Conservation (phyloP, 73 alveolate genomes). For the Paramecium biaurelia region DNA sequence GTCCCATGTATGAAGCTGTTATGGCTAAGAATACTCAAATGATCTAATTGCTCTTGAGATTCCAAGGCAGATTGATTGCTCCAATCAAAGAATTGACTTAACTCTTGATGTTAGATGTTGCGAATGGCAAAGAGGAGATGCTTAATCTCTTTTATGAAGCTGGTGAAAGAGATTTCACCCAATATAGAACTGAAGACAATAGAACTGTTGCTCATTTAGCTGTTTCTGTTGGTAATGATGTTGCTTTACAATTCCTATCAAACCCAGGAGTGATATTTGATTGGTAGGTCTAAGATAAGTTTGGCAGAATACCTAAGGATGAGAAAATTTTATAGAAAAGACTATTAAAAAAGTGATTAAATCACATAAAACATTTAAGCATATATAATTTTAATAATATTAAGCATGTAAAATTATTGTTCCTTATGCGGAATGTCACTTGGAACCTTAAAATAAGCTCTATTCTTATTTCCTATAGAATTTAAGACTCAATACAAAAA, state of each 20-base stretch:
- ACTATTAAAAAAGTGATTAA: background rate
- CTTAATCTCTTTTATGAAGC: conserved; percentile 36
- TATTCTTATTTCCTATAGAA: background rate
- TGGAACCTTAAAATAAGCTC: background rate
- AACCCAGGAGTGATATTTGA: conserved; percentile 24
- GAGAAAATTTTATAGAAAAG: conserved; percentile 9
- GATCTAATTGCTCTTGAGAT: conserved; percentile 22
- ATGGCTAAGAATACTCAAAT: conserved; percentile 24
- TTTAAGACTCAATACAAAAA: background rate
- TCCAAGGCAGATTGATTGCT: conserved; percentile 27
- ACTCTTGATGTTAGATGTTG: conserved; percentile 27
- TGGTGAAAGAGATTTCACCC: conserved; percentile 44
- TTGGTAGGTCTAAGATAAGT: conserved; percentile 41
- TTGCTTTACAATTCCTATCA: conserved; percentile 20
- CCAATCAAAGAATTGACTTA: conserved; percentile 50
- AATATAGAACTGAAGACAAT: conserved; percentile 37
- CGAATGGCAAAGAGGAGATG: conserved; percentile 15
- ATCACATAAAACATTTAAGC: background rate
- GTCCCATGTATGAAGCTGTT: conserved; percentile 62
- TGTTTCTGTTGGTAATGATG: conserved; percentile 32
- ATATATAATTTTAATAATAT: background rate
- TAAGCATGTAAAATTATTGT: background rate
- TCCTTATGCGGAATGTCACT: background rate
- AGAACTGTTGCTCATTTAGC: conserved; percentile 62
- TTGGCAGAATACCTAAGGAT: conserved; percentile 55